A percentile compares a stretch with the other conserved stretches of the same genome.
phyloP scores from a whole-genome alignment of 192 early-diverging fungal genomes.

The Diversispora eburnea region DNA sequence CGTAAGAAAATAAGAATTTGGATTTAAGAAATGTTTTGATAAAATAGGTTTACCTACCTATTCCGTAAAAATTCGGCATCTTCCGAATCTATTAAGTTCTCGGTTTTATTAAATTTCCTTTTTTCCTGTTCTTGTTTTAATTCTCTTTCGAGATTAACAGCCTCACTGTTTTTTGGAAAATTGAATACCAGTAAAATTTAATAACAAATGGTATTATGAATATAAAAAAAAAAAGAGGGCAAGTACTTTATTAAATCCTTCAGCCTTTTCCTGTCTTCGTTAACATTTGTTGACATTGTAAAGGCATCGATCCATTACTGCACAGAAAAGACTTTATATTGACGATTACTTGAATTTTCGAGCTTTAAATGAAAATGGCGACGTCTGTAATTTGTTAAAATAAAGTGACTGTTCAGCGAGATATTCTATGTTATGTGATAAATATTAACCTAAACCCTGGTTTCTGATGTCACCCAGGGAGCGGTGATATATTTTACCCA shows the following conservation, averaged over 20 bases:
- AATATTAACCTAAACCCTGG: too few species aligned
- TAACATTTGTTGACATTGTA: conserved; percentile 31
- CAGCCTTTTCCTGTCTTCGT: conserved; percentile 29
- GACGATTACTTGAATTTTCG: too few species aligned
- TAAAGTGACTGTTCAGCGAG: too few species aligned
- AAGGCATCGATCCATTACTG: conserved; percentile 20
- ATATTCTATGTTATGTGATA: too few species aligned
- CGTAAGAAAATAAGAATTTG: not conserved
- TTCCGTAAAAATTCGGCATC: conserved; percentile 28
- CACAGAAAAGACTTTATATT: not conserved
- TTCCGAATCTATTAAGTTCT: conserved; percentile 4
- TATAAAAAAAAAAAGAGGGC: not conserved
- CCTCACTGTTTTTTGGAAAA: conserved; percentile 8
- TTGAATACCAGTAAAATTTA: too few species aligned
- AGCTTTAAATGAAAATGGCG: too few species aligned
- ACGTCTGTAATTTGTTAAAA: too few species aligned
- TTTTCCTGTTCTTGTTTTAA: conserved; percentile 27
- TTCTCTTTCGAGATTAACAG: conserved; percentile 25
- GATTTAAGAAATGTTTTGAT: not conserved
- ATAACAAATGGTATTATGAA: not conserved
- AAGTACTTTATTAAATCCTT: conserved; percentile 24
- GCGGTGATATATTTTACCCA: too few species aligned
- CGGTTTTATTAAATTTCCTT: not conserved
- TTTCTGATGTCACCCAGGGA: too few species aligned
- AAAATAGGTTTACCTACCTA: not conserved